Evolutionary conservation across 2,329 filamentous ascomycete genomes (phyloP).

Genomic region (Penicillium sp.): DNA sequence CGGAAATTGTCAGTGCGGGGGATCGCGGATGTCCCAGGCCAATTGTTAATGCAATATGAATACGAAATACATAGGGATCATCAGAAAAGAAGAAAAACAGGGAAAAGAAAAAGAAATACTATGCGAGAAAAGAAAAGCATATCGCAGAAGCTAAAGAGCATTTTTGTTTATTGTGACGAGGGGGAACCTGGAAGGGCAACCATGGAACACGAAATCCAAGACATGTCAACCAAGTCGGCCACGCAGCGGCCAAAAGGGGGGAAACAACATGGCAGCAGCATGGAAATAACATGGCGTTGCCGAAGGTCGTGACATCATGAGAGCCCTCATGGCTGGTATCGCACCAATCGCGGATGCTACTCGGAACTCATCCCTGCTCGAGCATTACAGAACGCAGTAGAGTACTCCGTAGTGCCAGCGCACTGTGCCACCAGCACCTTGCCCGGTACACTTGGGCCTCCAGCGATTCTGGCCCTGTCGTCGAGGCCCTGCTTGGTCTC

Average conservation of each 20-base stretch:
- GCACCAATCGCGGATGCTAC: slow-evolving; percentile 8
- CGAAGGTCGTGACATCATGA: slow-evolving; percentile 12
- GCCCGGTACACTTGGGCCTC: background rate
- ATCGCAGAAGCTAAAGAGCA: background rate
- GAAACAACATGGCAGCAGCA: background rate
- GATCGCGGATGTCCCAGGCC: background rate
- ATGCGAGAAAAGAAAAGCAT: background rate
- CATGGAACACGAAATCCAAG: slow-evolving; percentile 14
- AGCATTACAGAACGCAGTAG: no score
- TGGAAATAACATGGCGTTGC: background rate
- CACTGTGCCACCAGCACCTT: background rate
- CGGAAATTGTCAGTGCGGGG: background rate
- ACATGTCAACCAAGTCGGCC: slow-evolving; percentile 8
- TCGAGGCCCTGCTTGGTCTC: slow-evolving; percentile 6
- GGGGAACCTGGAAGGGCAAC: background rate
- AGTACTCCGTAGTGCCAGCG: slow-evolving; percentile 9
- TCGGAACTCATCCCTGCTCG: slow-evolving; percentile 12
- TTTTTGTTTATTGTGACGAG: slow-evolving; percentile 2
- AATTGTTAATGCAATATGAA: background rate
- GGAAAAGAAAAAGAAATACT: no score
- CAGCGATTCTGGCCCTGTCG: background rate
- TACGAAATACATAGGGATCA: background rate
- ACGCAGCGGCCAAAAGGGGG: background rate
- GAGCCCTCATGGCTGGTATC: slow-evolving; percentile 6
- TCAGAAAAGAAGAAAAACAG: background rate